A percentile compares a stretch with the other conserved stretches of the same genome.
phyloP scores from a whole-genome alignment of 345 rosid genomes.

The Euphorbia tirucalli region DNA sequence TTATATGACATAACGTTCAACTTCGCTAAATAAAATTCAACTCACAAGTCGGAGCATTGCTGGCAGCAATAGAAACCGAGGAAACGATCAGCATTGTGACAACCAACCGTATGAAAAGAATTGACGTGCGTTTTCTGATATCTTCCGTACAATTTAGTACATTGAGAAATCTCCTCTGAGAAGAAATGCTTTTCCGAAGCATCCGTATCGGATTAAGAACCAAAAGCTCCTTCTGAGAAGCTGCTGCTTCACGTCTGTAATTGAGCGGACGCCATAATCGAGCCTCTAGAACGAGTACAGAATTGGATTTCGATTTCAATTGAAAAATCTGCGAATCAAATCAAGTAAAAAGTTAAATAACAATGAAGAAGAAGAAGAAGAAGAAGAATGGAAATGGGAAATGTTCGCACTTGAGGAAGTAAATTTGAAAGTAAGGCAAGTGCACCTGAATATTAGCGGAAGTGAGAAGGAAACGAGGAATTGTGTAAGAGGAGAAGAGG shows the following conservation, averaged over 20 bases:
- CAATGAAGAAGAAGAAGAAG: not conserved
- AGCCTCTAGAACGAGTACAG: conserved; percentile 27
- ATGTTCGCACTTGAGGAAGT: not conserved
- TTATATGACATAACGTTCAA: not conserved
- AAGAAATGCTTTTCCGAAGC: conserved; percentile 14
- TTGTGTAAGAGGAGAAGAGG: conserved; percentile 18
- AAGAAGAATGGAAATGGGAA: not conserved
- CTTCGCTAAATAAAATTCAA: not conserved
- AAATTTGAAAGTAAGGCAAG: not conserved
- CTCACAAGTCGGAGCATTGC: conserved; percentile 63
- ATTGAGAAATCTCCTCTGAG: conserved; percentile 22
- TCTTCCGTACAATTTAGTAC: conserved; percentile 30
- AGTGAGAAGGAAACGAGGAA: conserved; percentile 24
- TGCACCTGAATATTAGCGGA: conserved; percentile 36
- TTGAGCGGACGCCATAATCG: conserved; percentile 24
- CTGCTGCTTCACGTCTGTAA: conserved; percentile 6
- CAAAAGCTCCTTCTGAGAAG: conserved; percentile 9
- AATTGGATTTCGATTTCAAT: conserved; percentile 36
- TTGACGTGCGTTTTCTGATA: conserved; percentile 40
- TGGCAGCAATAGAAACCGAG: conserved; percentile 57
- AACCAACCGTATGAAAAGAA: conserved; percentile 41
- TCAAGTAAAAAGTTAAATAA: not conserved
- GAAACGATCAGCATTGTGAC: conserved; percentile 50
- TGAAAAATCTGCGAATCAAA: conserved; percentile 33
- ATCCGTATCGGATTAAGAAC: conserved; percentile 1